Conservation (phyloP, 192 early-diverging fungal genomes). For the Coemansia sp. region DNA sequence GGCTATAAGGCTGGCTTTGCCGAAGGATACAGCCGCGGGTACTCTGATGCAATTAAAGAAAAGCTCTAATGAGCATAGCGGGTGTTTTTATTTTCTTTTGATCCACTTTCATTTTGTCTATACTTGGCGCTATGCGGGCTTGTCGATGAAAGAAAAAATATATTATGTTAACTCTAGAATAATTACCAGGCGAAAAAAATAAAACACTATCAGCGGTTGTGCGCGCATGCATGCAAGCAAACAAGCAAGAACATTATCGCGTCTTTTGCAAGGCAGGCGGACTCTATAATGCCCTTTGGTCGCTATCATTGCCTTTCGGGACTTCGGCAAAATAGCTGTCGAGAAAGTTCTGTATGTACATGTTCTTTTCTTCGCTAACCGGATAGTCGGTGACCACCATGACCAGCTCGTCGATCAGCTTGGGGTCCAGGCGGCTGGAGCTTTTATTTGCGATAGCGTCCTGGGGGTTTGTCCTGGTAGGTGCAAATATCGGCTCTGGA, state of each 20-base stretch:
- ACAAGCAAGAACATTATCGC: too few relatives aligned
- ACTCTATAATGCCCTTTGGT: too few relatives aligned
- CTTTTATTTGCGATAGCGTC: background rate
- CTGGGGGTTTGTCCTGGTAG: background rate
- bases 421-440: background rate
- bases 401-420: background rate
- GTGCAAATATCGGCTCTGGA: background rate
- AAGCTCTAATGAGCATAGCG: background rate
- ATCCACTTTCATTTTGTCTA: too few relatives aligned
- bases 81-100: background rate
- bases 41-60: background rate
- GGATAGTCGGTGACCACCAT: background rate
- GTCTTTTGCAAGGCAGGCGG: too few relatives aligned
- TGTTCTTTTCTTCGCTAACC: background rate
- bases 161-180: too few relatives aligned
- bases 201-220: too few relatives aligned
- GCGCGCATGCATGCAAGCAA: too few relatives aligned
- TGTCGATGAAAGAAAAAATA: too few relatives aligned
- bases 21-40: slow-evolving; percentile 35
- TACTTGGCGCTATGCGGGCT: too few relatives aligned
- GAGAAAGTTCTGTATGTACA: background rate
- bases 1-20: slow-evolving; percentile 33
- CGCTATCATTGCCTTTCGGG: background rate
- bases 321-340: background rate
- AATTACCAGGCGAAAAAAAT: too few relatives aligned